Conservation (phyloP, 192 early-diverging fungal species). For the Umbelopsis isabellina region DNA sequence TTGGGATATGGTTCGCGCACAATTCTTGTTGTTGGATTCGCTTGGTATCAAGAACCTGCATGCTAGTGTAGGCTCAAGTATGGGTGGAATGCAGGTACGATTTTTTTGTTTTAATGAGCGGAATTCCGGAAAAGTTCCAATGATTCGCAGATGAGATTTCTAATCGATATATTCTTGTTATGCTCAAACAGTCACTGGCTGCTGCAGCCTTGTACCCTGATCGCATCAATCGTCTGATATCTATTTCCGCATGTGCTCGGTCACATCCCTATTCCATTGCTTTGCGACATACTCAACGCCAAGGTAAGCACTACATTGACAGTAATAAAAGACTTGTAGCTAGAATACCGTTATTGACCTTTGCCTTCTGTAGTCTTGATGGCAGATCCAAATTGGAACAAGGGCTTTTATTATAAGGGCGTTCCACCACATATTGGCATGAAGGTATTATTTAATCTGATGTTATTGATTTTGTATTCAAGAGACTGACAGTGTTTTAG, state of each 20-base stretch:
- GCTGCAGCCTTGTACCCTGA: slow-evolving; percentile 82
- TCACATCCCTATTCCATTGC: slow-evolving; percentile 98
- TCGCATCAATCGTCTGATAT: slow-evolving; percentile 77
- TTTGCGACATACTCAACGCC: slow-evolving; percentile 87
- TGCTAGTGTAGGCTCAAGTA: slow-evolving; percentile 89
- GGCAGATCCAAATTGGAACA: slow-evolving; percentile 95
- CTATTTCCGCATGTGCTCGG: slow-evolving; percentile 89
- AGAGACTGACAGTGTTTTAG: slow-evolving; percentile 16
- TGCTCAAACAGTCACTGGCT: slow-evolving; percentile 62
- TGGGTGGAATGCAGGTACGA: slow-evolving; percentile 91
- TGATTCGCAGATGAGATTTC: slow-evolving; percentile 1
- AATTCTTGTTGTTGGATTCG: slow-evolving; percentile 80
- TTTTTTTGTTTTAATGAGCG: neutral
- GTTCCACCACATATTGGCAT: slow-evolving; percentile 91
- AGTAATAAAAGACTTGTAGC: neutral
- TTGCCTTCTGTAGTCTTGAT: slow-evolving; percentile 69
- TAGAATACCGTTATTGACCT: neutral
- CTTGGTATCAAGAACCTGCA: slow-evolving; percentile 82
- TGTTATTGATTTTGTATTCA: neutral
- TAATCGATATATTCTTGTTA: neutral
- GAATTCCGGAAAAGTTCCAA: neutral
- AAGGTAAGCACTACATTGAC: slow-evolving; percentile 53
- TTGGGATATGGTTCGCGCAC: slow-evolving; percentile 97
- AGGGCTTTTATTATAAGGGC: slow-evolving; percentile 90
- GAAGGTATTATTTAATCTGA: slow-evolving; percentile 58